Conservation (phyloP, 2,329 filamentous ascomycete species). For the Xylaria sp. region DNA sequence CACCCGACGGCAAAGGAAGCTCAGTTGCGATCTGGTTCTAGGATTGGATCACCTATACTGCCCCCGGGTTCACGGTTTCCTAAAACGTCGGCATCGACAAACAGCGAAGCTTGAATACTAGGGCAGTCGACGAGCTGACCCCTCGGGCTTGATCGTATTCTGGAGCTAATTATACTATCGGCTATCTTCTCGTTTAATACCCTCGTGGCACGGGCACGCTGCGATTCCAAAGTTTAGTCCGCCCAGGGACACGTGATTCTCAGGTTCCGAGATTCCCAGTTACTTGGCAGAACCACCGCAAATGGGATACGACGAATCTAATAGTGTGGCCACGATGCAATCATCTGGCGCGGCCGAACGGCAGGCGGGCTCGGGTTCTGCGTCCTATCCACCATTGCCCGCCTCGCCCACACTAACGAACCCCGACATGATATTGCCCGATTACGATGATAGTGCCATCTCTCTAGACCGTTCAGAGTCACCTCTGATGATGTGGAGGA, state of each 20-base stretch:
- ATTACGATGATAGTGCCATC: conserved; percentile 69
- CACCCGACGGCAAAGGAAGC: conserved; percentile 9
- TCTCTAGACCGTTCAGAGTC: conserved; percentile 64
- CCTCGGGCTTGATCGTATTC: not conserved
- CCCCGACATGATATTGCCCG: conserved; percentile 92
- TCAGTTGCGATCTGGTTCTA: conserved; percentile 7
- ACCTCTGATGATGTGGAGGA: conserved; percentile 65
- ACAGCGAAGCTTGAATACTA: conserved; percentile 11
- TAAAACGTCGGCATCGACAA: conserved; percentile 8
- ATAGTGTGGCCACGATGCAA: conserved; percentile 42
- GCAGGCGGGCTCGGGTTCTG: conserved; percentile 38
- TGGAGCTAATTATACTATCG: not conserved
- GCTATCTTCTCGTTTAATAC: not conserved
- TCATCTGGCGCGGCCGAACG: conserved; percentile 41
- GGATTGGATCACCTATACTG: not conserved
- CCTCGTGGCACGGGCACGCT: not conserved
- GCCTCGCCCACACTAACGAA: conserved; percentile 90
- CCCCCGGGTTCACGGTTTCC: not conserved
- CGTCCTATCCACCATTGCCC: conserved; percentile 62
- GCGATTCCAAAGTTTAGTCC: not conserved
- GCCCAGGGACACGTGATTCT: conserved; percentile 6
- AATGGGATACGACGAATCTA: conserved; percentile 32
- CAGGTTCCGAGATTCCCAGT: conserved; percentile 6
- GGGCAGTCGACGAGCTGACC: not conserved
- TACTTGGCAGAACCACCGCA: conserved; percentile 17